Evolutionary conservation across 164 flowering plant genomes (phyloP).

Genomic region (Sextonia rubra): DNA sequence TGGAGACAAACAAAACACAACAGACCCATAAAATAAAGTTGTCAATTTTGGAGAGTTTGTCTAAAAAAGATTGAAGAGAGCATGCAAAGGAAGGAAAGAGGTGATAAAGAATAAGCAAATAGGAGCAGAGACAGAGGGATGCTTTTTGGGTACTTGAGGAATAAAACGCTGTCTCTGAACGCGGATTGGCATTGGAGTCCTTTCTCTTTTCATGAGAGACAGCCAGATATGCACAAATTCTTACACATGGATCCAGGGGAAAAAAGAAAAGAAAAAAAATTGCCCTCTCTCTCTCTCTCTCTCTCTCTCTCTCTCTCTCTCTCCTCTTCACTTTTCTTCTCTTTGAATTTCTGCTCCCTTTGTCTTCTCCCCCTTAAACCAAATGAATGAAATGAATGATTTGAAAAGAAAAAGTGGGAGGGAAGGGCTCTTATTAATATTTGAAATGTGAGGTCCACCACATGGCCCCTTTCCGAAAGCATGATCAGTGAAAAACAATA

Average conservation of each 20-base stretch:
- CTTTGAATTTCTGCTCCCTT: background rate
- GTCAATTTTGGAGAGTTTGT: too few species aligned
- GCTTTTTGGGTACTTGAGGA: constrained; percentile 12
- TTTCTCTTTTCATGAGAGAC: background rate
- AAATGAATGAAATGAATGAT: too few species aligned
- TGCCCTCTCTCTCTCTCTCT: background rate
- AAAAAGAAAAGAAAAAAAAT: background rate
- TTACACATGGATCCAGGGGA: background rate
- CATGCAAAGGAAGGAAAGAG: constrained; percentile 1
- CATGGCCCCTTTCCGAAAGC: constrained; percentile 4
- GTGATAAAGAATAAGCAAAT: background rate
- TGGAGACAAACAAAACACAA: too few species aligned
- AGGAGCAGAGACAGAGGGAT: constrained; percentile 2
- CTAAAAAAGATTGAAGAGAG: too few species aligned
- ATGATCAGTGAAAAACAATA: background rate
- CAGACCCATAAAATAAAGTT: too few species aligned
- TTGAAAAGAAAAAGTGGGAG: constrained; percentile 4
- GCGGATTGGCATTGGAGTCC: background rate
- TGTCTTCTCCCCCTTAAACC: background rate
- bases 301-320: background rate
- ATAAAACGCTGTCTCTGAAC: constrained; percentile 7
- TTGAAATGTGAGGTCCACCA: background rate
- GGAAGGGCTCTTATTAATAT: background rate
- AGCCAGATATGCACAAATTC: background rate
- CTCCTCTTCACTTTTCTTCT: background rate